These are phyloP conservation scores for Salvia hispanica DNA, from an alignment of 257 asterid genomes.

Conservation along the genomic window DNA sequence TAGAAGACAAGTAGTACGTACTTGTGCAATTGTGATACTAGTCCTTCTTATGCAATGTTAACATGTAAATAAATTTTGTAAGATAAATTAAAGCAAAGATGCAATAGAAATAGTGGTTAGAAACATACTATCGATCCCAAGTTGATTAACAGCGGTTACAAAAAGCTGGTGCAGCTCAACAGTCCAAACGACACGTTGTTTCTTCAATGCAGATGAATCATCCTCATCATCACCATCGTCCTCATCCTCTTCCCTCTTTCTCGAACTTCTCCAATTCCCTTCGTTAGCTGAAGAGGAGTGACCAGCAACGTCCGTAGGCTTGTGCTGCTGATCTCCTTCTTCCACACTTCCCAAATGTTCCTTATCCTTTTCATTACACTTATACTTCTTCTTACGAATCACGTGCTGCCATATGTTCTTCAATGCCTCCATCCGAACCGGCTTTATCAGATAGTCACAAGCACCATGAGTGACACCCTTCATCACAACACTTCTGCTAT, in stretches of 20 bases:
- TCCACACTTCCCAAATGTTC: conserved; percentile 74
- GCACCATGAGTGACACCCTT: conserved; percentile 95
- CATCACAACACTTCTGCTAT: conserved; percentile 79
- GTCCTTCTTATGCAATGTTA: too few relatives aligned
- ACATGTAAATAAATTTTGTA: too few relatives aligned
- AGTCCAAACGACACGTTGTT: conserved; percentile 67
- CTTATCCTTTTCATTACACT: conserved; percentile 59
- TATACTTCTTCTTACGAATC: conserved; percentile 75
- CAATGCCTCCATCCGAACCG: conserved; percentile 85
- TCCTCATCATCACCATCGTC: conserved; percentile 43
- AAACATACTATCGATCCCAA: conserved; percentile 59
- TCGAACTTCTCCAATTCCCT: conserved; percentile 65
- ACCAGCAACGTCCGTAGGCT: conserved; percentile 61
- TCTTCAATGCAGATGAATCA: conserved; percentile 44
- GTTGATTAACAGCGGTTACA: conserved; percentile 53
- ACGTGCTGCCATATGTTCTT: conserved; percentile 97
- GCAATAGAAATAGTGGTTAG: conserved; percentile 2
- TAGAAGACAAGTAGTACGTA: too few relatives aligned
- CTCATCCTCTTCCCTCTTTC: conserved; percentile 56
- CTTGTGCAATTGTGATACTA: background rate
- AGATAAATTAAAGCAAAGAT: background rate
- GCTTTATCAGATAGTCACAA: conserved; percentile 87
- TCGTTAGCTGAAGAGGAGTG: conserved; percentile 74
- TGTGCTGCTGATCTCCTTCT: conserved; percentile 65
- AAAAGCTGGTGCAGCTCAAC: conserved; percentile 63